Evolutionary conservation across 106 monocot genomes (phyloP).

Genomic region (Cymbidium sinense): DNA sequence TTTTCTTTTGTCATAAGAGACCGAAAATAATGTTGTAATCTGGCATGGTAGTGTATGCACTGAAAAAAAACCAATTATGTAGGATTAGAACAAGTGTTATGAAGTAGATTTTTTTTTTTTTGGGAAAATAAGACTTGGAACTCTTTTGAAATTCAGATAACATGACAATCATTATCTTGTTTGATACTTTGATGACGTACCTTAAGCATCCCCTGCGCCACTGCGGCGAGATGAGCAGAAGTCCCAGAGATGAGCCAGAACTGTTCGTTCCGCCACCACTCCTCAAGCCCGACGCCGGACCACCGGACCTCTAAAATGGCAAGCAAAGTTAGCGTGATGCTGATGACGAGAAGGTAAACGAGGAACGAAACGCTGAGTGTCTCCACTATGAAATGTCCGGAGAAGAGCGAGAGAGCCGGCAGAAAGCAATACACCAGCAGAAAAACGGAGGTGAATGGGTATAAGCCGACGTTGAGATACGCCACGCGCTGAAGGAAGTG

Average conservation of each 20-base stretch:
- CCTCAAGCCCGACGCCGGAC: slow-evolving; percentile 76
- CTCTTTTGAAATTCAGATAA: too few relatives aligned
- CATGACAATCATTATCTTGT: too few relatives aligned
- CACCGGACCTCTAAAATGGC: slow-evolving; percentile 86
- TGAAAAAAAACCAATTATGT: too few relatives aligned
- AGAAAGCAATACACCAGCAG: slow-evolving; percentile 79
- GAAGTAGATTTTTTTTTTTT: too few relatives aligned
- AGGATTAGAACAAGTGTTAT: too few relatives aligned
- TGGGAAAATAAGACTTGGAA: too few relatives aligned
- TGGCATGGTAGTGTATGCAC: too few relatives aligned
- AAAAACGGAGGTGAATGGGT: slow-evolving; percentile 93
- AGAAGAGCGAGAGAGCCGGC: slow-evolving; percentile 80
- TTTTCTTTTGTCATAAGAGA: too few relatives aligned
- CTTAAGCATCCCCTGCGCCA: slow-evolving; percentile 39
- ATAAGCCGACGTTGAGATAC: slow-evolving; percentile 89
- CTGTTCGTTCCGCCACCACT: slow-evolving; percentile 91
- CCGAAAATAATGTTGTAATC: too few relatives aligned
- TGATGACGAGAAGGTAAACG: slow-evolving; percentile 69
- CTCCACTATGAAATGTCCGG: slow-evolving; percentile 76
- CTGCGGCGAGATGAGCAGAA: slow-evolving; percentile 77
- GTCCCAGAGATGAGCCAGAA: slow-evolving; percentile 93
- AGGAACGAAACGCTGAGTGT: slow-evolving; percentile 66
- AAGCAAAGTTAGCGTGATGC: slow-evolving; percentile 50
- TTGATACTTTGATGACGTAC: not conserved
- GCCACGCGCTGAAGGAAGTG: slow-evolving; percentile 81